phyloP scores from a whole-genome alignment of 805 yeast genomes.

The Candida broadrunensis region DNA sequence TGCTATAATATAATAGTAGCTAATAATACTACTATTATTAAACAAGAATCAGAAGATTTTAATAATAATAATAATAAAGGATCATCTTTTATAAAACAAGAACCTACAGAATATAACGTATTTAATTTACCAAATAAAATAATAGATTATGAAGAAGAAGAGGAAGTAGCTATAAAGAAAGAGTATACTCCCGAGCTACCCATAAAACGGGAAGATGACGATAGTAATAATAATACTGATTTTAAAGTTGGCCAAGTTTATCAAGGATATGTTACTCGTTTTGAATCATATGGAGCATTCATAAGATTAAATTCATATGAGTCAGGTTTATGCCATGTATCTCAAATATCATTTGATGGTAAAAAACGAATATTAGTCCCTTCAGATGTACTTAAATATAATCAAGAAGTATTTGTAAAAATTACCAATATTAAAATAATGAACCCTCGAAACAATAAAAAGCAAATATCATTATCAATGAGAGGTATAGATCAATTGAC shows the following conservation, averaged over 20 bases:
- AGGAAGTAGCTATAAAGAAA: conserved; percentile 4
- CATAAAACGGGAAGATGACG: conserved; percentile 2
- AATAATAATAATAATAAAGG: too few relatives aligned
- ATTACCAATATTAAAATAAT: conserved; percentile 30
- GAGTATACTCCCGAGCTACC: conserved; percentile 2
- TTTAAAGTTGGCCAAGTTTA: conserved; percentile 49
- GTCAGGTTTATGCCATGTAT: conserved; percentile 74
- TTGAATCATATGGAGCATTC: conserved; percentile 78
- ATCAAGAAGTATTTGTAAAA: conserved; percentile 65
- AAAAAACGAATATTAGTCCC: conserved; percentile 51
- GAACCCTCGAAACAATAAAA: conserved; percentile 30
- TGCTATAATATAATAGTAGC: conserved; percentile 13
- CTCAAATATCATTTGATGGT: conserved; percentile 53
- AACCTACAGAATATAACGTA: not conserved
- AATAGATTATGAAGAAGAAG: conserved; percentile 8
- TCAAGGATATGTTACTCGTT: conserved; percentile 56
- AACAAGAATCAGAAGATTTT: conserved; percentile 4
- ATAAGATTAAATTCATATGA: conserved; percentile 45
- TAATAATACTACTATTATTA: not conserved
- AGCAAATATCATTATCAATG: conserved; percentile 59
- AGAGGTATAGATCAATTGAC: conserved; percentile 67
- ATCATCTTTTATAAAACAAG: conserved; percentile 4
- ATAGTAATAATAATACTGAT: not conserved
- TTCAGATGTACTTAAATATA: conserved; percentile 49
- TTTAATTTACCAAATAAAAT: conserved; percentile 14